phyloP scores from a whole-genome alignment of 1,284 basidiomycete species.

The Vanrija humicola region DNA sequence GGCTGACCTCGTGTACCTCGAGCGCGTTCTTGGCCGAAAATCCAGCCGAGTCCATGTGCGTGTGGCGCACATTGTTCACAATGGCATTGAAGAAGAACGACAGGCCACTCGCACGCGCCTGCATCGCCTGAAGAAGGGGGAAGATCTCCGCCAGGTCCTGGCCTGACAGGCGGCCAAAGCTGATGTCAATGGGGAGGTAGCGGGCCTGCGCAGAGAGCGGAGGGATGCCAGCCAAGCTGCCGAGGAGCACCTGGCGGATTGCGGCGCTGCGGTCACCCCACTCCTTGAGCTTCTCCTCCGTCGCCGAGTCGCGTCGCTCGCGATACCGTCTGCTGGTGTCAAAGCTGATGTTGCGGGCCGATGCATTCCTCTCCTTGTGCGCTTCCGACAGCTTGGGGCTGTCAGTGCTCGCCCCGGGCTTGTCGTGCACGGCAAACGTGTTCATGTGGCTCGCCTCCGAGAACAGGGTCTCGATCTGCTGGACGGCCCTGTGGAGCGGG shows the following conservation, averaged over 20 bases:
- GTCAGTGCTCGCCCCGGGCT: neutral
- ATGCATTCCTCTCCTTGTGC: neutral
- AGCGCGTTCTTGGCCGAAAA: slow-evolving; percentile 19
- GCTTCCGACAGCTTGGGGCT: neutral
- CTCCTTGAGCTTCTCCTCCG: slow-evolving; percentile 18
- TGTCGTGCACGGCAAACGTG: neutral
- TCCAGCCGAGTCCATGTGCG: slow-evolving; percentile 43
- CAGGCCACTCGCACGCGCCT: slow-evolving; percentile 43
- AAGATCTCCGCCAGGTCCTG: slow-evolving; percentile 40
- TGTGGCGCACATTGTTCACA: slow-evolving; percentile 36
- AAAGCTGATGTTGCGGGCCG: neutral
- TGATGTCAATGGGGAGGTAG: slow-evolving; percentile 44
- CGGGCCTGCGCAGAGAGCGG: slow-evolving; percentile 39
- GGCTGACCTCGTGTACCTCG: no score
- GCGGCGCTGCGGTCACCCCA: slow-evolving; percentile 36
- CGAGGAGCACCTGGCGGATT: slow-evolving; percentile 33
- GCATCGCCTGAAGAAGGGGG: slow-evolving; percentile 32
- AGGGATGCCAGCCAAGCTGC: slow-evolving; percentile 34
- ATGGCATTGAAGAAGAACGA: slow-evolving; percentile 49
- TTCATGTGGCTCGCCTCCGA: slow-evolving; percentile 6
- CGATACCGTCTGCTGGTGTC: neutral
- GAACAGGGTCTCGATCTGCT: slow-evolving; percentile 35
- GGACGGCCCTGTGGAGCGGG: slow-evolving; percentile 30
- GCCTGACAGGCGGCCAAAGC: slow-evolving; percentile 40
- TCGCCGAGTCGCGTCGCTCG: no score